Evolutionary conservation across 129 eudicot species (phyloP).

Genomic region (Kitagawia praeruptora): DNA sequence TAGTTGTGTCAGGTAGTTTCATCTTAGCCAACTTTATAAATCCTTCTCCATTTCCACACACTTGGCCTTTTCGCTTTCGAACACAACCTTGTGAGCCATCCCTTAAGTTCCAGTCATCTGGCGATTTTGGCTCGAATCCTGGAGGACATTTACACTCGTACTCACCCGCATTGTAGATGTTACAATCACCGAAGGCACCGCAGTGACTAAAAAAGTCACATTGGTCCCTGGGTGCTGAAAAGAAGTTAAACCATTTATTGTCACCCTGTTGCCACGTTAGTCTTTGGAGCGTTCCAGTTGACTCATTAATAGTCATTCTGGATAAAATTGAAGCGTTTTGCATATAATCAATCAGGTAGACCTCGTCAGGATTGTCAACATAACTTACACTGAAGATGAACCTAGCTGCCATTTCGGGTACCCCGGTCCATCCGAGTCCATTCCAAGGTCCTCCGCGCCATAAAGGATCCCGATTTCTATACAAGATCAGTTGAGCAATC

Average conservation of each 20-base stretch:
- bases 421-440: slow-evolving; percentile 27
- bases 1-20: slow-evolving; percentile 30
- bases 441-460: slow-evolving; percentile 39
- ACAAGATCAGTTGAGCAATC: slow-evolving; percentile 23
- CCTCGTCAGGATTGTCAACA: slow-evolving; percentile 19
- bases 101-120: slow-evolving; percentile 22
- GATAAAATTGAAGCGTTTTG: slow-evolving; percentile 15
- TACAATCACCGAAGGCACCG: slow-evolving; percentile 20
- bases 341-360: neutral
- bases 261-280: slow-evolving; percentile 22
- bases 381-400: slow-evolving; percentile 11
- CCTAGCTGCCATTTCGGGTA: slow-evolving; percentile 12
- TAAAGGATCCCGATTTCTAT: neutral
- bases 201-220: slow-evolving; percentile 25
- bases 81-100: slow-evolving; percentile 31
- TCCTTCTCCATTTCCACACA: slow-evolving; percentile 19
- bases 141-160: slow-evolving; percentile 28
- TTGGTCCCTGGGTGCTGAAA: slow-evolving; percentile 20
- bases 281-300: slow-evolving; percentile 11
- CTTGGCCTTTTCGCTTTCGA: slow-evolving; percentile 11
- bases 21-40: slow-evolving; percentile 14
- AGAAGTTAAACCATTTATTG: slow-evolving; percentile 13
- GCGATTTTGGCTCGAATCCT: slow-evolving; percentile 25
- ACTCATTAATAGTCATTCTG: slow-evolving; percentile 17
- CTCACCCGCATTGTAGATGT: neutral